Percentiles rank a stretch among this genome's conserved stretches.
These are phyloP conservation scores for Schizosaccharomyces versatilis DNA, from an alignment of 1,139 yeast genomes.

Conservation along the genomic window DNA sequence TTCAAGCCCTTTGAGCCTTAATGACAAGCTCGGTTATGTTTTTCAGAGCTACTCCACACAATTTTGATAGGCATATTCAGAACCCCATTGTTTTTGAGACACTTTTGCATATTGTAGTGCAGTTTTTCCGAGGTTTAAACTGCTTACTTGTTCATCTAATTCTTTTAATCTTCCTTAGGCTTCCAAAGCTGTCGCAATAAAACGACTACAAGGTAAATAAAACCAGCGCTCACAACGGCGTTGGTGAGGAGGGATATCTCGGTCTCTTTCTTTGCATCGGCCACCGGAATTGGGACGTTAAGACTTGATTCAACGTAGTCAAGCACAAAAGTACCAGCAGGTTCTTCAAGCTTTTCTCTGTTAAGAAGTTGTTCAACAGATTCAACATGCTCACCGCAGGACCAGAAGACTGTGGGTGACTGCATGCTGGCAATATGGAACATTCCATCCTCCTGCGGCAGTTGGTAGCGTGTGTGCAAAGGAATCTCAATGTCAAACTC, in stretches of 20 bases:
- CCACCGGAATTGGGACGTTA: background rate
- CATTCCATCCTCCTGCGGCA: background rate
- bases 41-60: background rate
- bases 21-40: background rate
- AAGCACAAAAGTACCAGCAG: background rate
- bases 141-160: too few relatives aligned
- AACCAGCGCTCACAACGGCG: too few relatives aligned
- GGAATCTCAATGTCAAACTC: background rate
- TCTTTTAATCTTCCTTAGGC: too few relatives aligned
- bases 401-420: background rate
- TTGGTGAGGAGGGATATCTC: too few relatives aligned
- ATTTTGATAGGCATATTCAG: background rate
- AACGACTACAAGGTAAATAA: too few relatives aligned
- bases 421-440: background rate
- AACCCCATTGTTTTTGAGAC: background rate
- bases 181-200: too few relatives aligned
- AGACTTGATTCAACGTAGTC: background rate
- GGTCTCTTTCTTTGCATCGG: too few relatives aligned
- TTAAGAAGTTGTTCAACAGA: background rate
- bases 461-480: conserved; percentile 1
- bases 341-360: background rate
- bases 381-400: background rate
- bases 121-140: too few relatives aligned
- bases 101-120: background rate
- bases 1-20: background rate